phyloP scores from a whole-genome alignment of 345 rosid species.

The rapeseed (Brassica napus) region DNA sequence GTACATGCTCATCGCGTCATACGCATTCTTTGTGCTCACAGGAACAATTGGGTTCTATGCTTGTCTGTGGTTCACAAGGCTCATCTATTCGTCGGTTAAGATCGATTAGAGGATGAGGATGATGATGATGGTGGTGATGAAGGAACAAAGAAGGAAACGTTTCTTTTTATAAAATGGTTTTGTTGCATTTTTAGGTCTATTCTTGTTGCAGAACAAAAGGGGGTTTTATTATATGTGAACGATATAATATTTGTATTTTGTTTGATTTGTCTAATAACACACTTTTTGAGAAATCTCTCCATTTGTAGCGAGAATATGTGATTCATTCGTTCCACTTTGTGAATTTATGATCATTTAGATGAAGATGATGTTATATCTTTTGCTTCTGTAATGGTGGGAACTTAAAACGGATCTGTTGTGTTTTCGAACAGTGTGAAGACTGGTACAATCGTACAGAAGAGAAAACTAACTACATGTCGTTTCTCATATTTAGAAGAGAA shows the following conservation, averaged over 20 bases:
- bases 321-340: constrained; percentile 5
- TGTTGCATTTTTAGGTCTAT: constrained; percentile 34
- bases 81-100: constrained; percentile 84
- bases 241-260: constrained; percentile 30
- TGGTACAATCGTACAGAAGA: neutral
- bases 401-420: neutral
- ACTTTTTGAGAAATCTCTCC: neutral
- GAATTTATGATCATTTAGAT: constrained; percentile 43
- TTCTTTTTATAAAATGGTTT: constrained; percentile 24
- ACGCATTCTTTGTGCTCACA: constrained; percentile 70
- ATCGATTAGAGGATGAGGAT: constrained; percentile 48
- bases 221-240: constrained; percentile 25
- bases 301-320: neutral
- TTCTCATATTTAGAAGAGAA: constrained; percentile 7
- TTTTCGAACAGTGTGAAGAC: neutral
- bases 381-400: constrained; percentile 20
- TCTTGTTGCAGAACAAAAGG: constrained; percentile 24
- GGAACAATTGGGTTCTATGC: constrained; percentile 83
- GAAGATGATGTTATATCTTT: constrained; percentile 42
- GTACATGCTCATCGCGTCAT: constrained; percentile 75
- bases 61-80: constrained; percentile 86
- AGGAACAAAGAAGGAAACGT: constrained; percentile 26
- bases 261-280: constrained; percentile 32
- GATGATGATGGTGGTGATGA: neutral
- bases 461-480: constrained; percentile 15